Evolutionary conservation across 768 basidiomycete genomes (phyloP).

Genomic region (Amanita fuliginea): DNA sequence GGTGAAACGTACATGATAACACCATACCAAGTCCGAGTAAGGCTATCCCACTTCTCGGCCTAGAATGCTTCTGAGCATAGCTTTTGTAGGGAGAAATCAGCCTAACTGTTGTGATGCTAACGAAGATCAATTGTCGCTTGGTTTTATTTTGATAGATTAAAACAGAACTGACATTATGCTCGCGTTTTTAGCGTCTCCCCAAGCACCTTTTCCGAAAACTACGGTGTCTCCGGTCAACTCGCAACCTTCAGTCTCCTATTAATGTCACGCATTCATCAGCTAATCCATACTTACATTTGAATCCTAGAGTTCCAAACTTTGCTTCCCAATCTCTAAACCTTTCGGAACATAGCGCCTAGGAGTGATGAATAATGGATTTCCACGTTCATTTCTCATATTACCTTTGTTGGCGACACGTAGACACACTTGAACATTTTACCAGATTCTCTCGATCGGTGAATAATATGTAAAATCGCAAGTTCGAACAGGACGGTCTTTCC

Average conservation of each 20-base stretch:
- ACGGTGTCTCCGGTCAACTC: constrained; percentile 92
- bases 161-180: constrained; percentile 59
- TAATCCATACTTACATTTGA: constrained; percentile 47
- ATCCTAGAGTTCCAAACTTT: constrained; percentile 68
- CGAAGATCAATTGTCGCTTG: constrained; percentile 5
- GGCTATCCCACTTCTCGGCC: constrained; percentile 95
- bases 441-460: constrained; percentile 29
- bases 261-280: not conserved
- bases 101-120: constrained; percentile 69
- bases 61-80: constrained; percentile 16
- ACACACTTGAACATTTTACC: constrained; percentile 52
- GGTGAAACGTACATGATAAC: not conserved
- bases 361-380: not conserved
- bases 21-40: constrained; percentile 75
- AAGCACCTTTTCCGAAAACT: constrained; percentile 48
- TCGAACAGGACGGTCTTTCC: constrained; percentile 97
- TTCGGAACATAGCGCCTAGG: constrained; percentile 81
- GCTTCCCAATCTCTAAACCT: constrained; percentile 71
- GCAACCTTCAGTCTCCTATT: constrained; percentile 39
- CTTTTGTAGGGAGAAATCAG: not conserved
- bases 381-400: constrained; percentile 12
- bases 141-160: not conserved
- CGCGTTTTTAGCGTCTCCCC: constrained; percentile 66
- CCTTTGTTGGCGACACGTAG: constrained; percentile 93
- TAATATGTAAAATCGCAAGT: constrained; percentile 71